Base-by-base conservation (phyloP, 2,329 filamentous ascomycete genomes). In the Chrysosporium keratinophilum region DNA sequence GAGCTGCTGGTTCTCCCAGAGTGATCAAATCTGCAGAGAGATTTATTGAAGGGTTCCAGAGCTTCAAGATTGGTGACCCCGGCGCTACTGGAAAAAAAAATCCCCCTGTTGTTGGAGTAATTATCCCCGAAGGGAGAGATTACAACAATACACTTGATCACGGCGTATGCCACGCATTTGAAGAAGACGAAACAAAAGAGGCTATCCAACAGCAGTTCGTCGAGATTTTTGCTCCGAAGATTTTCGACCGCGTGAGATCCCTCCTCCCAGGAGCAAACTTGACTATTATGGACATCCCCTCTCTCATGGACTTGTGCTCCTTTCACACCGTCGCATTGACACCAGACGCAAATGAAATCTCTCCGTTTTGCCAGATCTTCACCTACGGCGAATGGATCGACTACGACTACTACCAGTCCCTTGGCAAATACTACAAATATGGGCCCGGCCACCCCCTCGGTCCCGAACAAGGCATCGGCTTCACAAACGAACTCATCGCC, bases 301-400 rank as follows among this genome's bases (percentile, higher is more conserved):
- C 78, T 54, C 66, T 96, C 34, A 95, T 96, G 88, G 88, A 95
- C 62, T 75, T 95, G 56, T 96, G 90, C 63, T 84, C 90, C 0
- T 95, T 88, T 70, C 78, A 85, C 60, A 91, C 87, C 0, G 81
- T 95, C n/a, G 81, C 84, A 7, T 42, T 53, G 5, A 74, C 79
- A 5, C 64, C 69, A 0, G 70, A 76, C 2, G 78, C 73, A 3
- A 75, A 69, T 15, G 65, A 64, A 3, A 66, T 84, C 9, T 88
- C 88, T 0, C 72, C 75, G 0, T 94, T 95, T 70, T 96, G 90
- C 69, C 65, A 67, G 12, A 74, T 95, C 23, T 95, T 95, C 71
- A 83, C 79, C 0, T 66, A 75, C 12, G 67, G 77, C 0, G 88
- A 95, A 68, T 95, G 88, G 87, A 71, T 73, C 35, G 72, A 78